Base-by-base conservation (phyloP, 305 asterid species). In the Rubia peregrina region DNA sequence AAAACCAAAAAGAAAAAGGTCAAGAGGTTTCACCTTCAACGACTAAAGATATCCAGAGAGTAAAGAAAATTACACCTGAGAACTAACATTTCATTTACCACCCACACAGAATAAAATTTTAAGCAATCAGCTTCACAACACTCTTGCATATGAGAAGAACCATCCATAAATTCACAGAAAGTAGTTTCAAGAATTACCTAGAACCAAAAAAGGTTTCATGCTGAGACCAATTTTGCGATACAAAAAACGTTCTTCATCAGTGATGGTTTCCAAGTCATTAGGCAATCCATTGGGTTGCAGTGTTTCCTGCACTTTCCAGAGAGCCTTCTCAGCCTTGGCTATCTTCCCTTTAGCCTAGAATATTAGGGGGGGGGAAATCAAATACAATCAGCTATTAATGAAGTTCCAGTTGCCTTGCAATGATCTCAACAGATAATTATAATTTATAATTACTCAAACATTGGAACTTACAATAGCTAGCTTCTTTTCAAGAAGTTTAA, bases 191-290 rank as follows among this genome's bases (percentile, higher is more conserved):
- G n/a, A 53, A 61, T 69, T 88, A 92, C 98, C 98, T 68, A 90
- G 82, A 70, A 77, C 80, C 80, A 90, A 75, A 74, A 67, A 86
- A 16, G 97, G 93, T 80, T 89, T 93, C 98, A 93, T 93, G 86
- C 95, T 93, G 74, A 81, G 85, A 56, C 95, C 97, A 68, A 90
- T 84, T 82, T 82, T 83, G 44, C 91, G 92, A 70, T 85, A 83
- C 80, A 90, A 78, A 83, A 82, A 85, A 75, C 98, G 87, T 80
- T 93, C 98, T 76, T 90, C 98, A 40, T 91, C 89, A 51, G 83
- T 85, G 73, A 90, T 74, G 11, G 92, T 86, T 85, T 93, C 97
- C 66, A 93, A 90, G 80, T 93, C 97, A 42, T 81, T 85, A 33
- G 97, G 96, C 21, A 84, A 81, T 30, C 79, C 75, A 40, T 83